A percentile compares a stretch with the other conserved stretches of the same genome.
Conservation (phyloP, 352 stramenopile genomes). For the Phytophthora foliorum region DNA sequence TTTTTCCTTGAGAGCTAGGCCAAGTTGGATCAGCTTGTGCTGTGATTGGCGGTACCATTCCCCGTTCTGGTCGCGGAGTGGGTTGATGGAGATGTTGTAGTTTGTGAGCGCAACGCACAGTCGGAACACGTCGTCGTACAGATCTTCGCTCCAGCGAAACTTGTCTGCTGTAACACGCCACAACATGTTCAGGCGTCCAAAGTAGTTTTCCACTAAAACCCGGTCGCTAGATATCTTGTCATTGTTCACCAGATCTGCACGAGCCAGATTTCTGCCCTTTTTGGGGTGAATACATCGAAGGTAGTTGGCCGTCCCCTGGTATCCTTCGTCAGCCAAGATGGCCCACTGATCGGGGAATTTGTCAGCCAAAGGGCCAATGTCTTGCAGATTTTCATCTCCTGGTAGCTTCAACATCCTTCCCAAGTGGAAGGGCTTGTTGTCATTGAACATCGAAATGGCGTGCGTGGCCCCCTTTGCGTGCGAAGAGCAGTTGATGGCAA, state of each 20-base stretch:
- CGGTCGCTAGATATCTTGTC: constrained; percentile 19
- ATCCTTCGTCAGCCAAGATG: not conserved
- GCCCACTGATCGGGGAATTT: constrained; percentile 1
- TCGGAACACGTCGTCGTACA: constrained; percentile 15
- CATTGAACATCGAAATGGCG: constrained; percentile 16
- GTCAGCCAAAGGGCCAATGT: not conserved
- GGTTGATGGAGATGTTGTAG: not conserved
- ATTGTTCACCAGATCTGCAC: constrained; percentile 10
- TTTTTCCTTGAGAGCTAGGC: too few relatives aligned
- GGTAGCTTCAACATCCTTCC: not conserved
- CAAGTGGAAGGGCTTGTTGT: constrained; percentile 7
- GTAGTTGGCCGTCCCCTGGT: not conserved
- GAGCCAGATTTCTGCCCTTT: not conserved
- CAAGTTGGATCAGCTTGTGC: not conserved
- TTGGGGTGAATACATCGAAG: constrained; percentile 9
- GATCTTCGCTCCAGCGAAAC: constrained; percentile 21
- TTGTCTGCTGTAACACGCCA: constrained; percentile 14
- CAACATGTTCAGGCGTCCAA: constrained; percentile 21
- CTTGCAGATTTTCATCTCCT: not conserved
- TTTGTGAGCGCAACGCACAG: constrained; percentile 11
- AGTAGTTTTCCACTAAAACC: constrained; percentile 34
- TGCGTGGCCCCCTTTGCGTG: constrained; percentile 9
- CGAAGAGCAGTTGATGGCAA: constrained; percentile 10
- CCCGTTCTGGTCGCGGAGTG: not conserved
- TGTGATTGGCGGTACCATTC: not conserved